Conservation (phyloP, 179 eudicot species). For the Spinacia oleracea region DNA sequence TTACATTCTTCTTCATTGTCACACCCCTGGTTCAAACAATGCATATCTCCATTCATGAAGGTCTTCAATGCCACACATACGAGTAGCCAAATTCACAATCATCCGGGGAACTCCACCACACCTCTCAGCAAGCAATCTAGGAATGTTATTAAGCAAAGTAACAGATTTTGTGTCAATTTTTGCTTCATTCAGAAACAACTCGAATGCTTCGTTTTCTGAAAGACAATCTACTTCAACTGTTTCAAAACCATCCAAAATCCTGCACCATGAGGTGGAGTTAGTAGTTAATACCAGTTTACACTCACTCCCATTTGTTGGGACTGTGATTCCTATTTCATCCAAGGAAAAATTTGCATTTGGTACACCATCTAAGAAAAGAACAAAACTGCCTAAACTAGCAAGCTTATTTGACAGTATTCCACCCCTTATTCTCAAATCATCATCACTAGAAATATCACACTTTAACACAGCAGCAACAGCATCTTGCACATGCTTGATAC, state of each 20-base stretch:
- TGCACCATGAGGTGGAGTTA: background rate
- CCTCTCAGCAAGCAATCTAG: constrained; percentile 1
- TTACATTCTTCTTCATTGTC: background rate
- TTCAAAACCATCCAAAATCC: background rate
- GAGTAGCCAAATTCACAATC: constrained; percentile 1
- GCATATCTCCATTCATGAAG: constrained; percentile 7
- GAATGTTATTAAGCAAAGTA: background rate
- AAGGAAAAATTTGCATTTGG: background rate
- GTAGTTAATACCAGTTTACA: constrained; percentile 25
- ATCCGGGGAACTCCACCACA: constrained; percentile 5
- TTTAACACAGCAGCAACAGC: constrained; percentile 19
- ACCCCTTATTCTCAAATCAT: constrained; percentile 12
- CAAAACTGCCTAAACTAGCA: constrained; percentile 7
- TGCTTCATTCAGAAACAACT: constrained; percentile 16
- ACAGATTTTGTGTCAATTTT: background rate
- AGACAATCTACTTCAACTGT: constrained; percentile 2
- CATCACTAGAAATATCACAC: constrained; percentile 11
- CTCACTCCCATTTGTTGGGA: constrained; percentile 9
- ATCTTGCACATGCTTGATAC: constrained; percentile 20
- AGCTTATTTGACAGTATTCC: constrained; percentile 1
- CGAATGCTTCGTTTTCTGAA: constrained; percentile 10
- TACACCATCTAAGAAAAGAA: constrained; percentile 23
- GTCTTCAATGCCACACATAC: background rate
- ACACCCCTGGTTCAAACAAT: background rate
- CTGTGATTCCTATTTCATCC: constrained; percentile 13